A percentile compares a stretch with the other conserved stretches of the same genome.
phyloP scores from a whole-genome alignment of 2,329 filamentous ascomycete species.

The Fusarium temperatum region DNA sequence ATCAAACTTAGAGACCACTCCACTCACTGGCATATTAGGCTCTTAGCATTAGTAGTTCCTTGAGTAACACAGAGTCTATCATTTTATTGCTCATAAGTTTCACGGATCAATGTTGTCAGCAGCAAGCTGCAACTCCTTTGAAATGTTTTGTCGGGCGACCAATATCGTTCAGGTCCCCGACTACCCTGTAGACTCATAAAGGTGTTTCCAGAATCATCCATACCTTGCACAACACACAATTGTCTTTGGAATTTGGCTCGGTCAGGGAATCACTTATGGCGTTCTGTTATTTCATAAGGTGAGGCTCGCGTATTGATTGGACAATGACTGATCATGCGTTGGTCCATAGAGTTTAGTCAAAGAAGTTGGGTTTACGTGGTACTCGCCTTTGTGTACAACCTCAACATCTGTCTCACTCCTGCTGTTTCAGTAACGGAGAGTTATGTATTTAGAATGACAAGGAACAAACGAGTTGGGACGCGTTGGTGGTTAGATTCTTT shows the following conservation, averaged over 20 bases:
- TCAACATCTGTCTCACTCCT: background rate
- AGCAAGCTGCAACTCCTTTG: background rate
- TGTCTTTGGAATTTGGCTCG: no score
- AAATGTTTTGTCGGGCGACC: accelerated
- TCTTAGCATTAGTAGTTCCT: background rate
- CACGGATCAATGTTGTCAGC: background rate
- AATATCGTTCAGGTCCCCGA: background rate
- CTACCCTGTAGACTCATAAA: background rate
- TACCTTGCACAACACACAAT: no score
- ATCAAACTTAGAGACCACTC: background rate
- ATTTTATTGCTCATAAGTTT: background rate
- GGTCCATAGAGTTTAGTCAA: no score
- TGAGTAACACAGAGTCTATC: background rate
- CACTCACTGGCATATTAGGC: background rate
- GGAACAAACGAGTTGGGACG: background rate
- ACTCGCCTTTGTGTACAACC: background rate
- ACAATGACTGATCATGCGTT: background rate
- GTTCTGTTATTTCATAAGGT: background rate
- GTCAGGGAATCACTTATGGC: no score
- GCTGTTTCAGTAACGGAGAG: background rate
- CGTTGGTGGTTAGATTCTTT: background rate
- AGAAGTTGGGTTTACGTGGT: background rate
- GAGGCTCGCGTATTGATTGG: background rate
- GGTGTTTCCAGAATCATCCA: background rate
- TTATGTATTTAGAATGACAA: background rate